These are phyloP conservation scores for Hippophae rhamnoides DNA, from an alignment of 306 rosid genomes.

Conservation along the genomic window DNA sequence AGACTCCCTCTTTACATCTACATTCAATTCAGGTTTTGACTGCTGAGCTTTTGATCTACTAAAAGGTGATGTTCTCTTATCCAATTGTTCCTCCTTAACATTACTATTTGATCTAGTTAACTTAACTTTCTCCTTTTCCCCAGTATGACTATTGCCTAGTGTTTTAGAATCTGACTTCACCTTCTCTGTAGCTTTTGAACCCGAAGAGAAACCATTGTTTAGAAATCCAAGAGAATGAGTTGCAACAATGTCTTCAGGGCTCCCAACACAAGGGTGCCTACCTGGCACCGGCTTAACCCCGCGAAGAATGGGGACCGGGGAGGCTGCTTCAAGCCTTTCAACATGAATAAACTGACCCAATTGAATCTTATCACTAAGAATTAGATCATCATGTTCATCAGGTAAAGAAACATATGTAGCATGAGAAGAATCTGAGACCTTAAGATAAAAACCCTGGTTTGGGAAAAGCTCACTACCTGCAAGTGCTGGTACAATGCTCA, in stretches of 20 bases:
- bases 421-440: slow-evolving; percentile 94
- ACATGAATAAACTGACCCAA: slow-evolving; percentile 87
- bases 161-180: slow-evolving; percentile 32
- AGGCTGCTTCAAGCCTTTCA: slow-evolving; percentile 78
- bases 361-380: slow-evolving; percentile 94
- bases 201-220: slow-evolving; percentile 27
- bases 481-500: slow-evolving; percentile 92
- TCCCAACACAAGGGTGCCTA: slow-evolving; percentile 86
- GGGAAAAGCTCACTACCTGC: slow-evolving; percentile 81
- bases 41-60: slow-evolving; percentile 43
- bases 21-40: slow-evolving; percentile 31
- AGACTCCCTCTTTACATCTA: slow-evolving; percentile 59
- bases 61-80: slow-evolving; percentile 37
- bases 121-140: slow-evolving; percentile 33
- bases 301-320: slow-evolving; percentile 85
- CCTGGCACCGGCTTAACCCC: slow-evolving; percentile 94
- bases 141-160: slow-evolving; percentile 24
- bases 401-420: slow-evolving; percentile 93
- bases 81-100: slow-evolving; percentile 45
- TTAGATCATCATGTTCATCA: slow-evolving; percentile 88
- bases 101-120: slow-evolving; percentile 26
- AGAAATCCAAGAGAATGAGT: slow-evolving; percentile 72
- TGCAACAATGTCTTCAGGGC: slow-evolving; percentile 89
- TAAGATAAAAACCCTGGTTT: slow-evolving; percentile 87
- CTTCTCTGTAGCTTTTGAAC: slow-evolving; percentile 31